Evolutionary conservation across 1,284 basidiomycete genomes (phyloP), one percentile per base, ranked within the genome.

Genomic region (Omphalotus olearius): DNA sequence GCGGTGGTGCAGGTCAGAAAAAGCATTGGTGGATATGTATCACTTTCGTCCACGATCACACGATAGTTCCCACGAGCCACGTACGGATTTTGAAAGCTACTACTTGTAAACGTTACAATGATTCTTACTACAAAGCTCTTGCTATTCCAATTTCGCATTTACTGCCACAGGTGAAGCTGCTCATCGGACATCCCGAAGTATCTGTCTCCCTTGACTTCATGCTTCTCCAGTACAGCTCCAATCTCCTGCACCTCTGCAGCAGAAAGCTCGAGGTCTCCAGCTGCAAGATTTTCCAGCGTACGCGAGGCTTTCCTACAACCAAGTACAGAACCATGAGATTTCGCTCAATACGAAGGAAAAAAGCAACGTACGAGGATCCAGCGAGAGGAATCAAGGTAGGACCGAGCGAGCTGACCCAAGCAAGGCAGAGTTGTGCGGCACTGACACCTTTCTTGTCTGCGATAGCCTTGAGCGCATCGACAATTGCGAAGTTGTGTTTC

Each of bases 401-500:
- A 13, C 73, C 76, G 43, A 75, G 69, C 1, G 69, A 62, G 18
- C 68, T 61, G 10, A 85, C 33, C 45, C 35, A 36, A 7, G 16
- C 16, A 9, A 40, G 20, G 38, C 74, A 72, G 14, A 88, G 68
- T 62, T 87, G 83, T 0, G 78, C 75, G 0, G 78, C 64, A 0
- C 79, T 78, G 30, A 80, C 61, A 0, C 69, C 70, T 64, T 78
- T 80, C 62, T 69, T 71, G 37, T 64, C 59, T 0, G 81, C 80
- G 36, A 85, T 66, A n/a, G 58, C 64, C 35, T 71, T 61, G 38
- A 82, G 61, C 11, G 60, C 61, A 14, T 82, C 71, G 1, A 82
- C 80, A 16, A 87, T 66, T 37, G 71, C 66, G 48, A 82, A 60
- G 66, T 88, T 88, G 59, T 78, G 68, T 39, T 73, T 67, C 53